Base-by-base conservation (phyloP, 2,329 filamentous ascomycete species). In the Sclerotinia trifoliorum region DNA sequence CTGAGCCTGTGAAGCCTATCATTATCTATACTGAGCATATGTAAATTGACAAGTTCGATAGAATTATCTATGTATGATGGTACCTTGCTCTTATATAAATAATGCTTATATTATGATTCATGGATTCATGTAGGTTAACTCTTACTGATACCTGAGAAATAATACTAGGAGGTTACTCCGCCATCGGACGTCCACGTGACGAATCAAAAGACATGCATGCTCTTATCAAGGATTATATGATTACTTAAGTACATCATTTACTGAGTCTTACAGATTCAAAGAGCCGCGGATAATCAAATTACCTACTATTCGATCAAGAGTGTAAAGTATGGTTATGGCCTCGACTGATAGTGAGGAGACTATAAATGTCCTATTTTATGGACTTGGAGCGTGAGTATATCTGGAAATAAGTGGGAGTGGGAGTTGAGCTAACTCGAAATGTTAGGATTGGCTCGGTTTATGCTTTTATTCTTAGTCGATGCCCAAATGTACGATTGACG, bases 371-470 rank as follows among this genome's bases (percentile, higher is more conserved):
- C 4, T 67, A 11, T 55, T 67, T 2, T 67, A 52, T 54, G 65
- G 65, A 17, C 26, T 67, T 35, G 65, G 65, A 48, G 65, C 65
- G 65, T 63, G 54, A 5, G 57, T 63, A 6, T 0, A 13, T 39
- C 8, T 21, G 0, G 8, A 1, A 21, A 8, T 2, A 21, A 24
- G 6, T 4, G 19, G 11, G 6, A 1, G n/a, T 39, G 19, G 11
- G 6, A 1, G n/a, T 39, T 17, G 8, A 24, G 1, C 21, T 52
- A 39, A 67, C 19, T 62, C 32, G 11, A 24, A 19, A 13, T 32
- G 5, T 5, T 57, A 86, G 84, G 0, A 86, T 86, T 64, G 85
- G 85, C 39, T 85, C 83, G 2, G 86, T 87, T 71, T 87, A 87
- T 72, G 82, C 83, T 10, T 86, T 86, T 69, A 81, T 86, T 48